Base-by-base conservation (phyloP, 257 asterid species). In the Salvia rosmarinus region DNA sequence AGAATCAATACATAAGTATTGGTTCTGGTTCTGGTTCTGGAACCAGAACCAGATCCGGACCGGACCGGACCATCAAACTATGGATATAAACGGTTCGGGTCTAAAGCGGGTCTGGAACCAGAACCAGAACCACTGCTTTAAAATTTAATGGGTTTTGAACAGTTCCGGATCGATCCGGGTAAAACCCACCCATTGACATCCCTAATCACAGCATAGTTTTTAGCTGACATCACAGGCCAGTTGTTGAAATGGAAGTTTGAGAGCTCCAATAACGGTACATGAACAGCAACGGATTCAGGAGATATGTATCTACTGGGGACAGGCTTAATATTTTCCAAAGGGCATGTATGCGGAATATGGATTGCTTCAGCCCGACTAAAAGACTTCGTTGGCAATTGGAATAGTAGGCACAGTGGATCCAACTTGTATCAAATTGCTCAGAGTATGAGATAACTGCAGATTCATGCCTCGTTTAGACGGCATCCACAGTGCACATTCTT, bases 401-500 rank as follows among this genome's bases (percentile, higher is more conserved):
- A 82, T 80, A 25, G 78, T 79, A 4, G 94, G 89, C 61, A 87
- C 89, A 19, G 80, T 82, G 34, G 90, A 85, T 16, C 95, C 90
- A 67, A 81, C 62, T 34, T 90, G 90, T 55, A 85, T 80, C 77
- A 78, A 74, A 71, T 85, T 83, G 79, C 79, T 84, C 47, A 87
- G 76, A 56, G 88, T 85, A 54, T 89, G 90, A 9, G 91, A 82
- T 21, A 89, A 78, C 50, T 87, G 90, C 80, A 89, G 78, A 76
- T 64, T 68, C 74, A 76, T 63, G 58, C 91, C 95, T 71, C 88
- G 79, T 71, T 78, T 86, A 19, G 86, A 77, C 5, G 96, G 96
- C 95, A 89, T 87, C 96, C 96, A 89, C 77, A 89, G 64, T 6
- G 86, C 91, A 77, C 96, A 89, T 68, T 89, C 96, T 74, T 86